phyloP scores from a whole-genome alignment of 2,329 filamentous ascomycete species.

The Zymoseptoria pseudotritici region DNA sequence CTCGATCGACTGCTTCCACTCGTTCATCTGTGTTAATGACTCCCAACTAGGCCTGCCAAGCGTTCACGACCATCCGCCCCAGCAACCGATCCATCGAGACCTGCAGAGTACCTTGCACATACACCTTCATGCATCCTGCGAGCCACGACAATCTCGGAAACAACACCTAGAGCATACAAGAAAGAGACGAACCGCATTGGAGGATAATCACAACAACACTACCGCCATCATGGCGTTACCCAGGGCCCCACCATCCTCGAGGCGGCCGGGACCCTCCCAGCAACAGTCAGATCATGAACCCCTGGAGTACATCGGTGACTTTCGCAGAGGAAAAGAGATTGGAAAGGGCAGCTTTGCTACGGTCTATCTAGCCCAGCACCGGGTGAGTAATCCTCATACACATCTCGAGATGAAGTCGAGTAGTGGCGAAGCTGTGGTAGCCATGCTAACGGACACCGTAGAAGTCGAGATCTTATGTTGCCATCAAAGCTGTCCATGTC shows the following conservation, averaged over 20 bases:
- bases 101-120: not conserved
- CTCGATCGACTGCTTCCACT: conserved; percentile 1
- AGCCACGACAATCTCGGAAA: conserved; percentile 6
- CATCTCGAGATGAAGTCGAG: not conserved
- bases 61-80: conserved; percentile 1
- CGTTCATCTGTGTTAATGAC: conserved; percentile 2
- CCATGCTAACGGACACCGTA: conserved; percentile 33
- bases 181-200: conserved; percentile 6
- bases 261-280: conserved; percentile 24
- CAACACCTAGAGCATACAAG: conserved; percentile 8
- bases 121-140: conserved; percentile 11
- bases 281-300: conserved; percentile 27
- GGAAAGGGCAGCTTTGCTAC: conserved; percentile 97
- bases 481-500: conserved; percentile 93
- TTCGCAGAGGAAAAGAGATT: conserved; percentile 79
- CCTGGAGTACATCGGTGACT: conserved; percentile 58
- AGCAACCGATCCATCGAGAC: not conserved
- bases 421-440: not conserved
- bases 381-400: conserved; percentile 17
- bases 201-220: not conserved
- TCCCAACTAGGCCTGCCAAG: conserved; percentile 8
- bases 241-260: conserved; percentile 23
- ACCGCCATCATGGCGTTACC: conserved; percentile 25
- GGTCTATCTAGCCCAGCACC: conserved; percentile 56
- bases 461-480: conserved; percentile 75